Percentiles rank a stretch among this genome's conserved stretches.
Evolutionary conservation across 768 basidiomycete species (phyloP).

Genomic region (Calocybe indica): DNA sequence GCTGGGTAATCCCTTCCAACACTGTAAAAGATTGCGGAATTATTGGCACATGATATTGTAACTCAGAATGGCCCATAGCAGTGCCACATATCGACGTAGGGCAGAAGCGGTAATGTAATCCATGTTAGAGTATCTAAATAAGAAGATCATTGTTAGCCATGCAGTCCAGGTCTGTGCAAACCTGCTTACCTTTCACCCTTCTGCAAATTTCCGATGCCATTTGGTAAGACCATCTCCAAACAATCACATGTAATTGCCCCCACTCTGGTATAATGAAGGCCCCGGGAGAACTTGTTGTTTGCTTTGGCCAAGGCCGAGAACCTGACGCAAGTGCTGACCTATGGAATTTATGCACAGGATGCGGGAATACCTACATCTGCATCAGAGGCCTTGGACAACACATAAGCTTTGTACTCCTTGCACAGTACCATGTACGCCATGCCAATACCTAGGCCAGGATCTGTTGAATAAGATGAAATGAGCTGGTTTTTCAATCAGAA

Average conservation of each 20-base stretch:
- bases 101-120: conserved; percentile 14
- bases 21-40: no score
- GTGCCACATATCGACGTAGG: not conserved
- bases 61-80: conserved; percentile 8
- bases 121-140: conserved; percentile 14
- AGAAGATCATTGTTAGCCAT: not conserved
- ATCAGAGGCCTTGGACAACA: conserved; percentile 9
- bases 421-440: conserved; percentile 8
- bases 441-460: not conserved
- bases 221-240: conserved; percentile 14
- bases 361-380: conserved; percentile 4
- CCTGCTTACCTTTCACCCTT: conserved; percentile 23
- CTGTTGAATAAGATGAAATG: not conserved
- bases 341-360: not conserved
- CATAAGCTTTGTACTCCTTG: conserved; percentile 4
- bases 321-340: conserved; percentile 19
- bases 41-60: conserved; percentile 29
- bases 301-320: conserved; percentile 15
- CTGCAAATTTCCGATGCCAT: conserved; percentile 23
- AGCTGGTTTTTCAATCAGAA: conserved; percentile 1
- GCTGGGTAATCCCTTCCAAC: no score
- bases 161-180: not conserved
- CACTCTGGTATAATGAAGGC: conserved; percentile 17
- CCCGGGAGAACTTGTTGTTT: conserved; percentile 13
- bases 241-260: conserved; percentile 13